phyloP scores from a whole-genome alignment of 768 basidiomycete genomes.

The Suillus hirtellus region DNA sequence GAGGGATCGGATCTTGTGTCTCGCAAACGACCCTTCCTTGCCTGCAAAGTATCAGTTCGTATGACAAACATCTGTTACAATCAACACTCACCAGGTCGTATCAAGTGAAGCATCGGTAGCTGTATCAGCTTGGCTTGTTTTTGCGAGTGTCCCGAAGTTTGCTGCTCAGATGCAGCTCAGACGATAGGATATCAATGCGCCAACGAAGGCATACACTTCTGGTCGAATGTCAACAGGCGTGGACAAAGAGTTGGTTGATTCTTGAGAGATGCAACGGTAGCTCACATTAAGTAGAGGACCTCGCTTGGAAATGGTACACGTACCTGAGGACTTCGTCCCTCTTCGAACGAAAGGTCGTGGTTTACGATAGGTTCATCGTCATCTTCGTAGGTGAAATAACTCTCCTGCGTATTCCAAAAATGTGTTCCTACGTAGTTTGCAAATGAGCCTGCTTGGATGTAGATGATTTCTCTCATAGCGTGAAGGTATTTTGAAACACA shows the following conservation, averaged over 20 bases:
- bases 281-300: not conserved
- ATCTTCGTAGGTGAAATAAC: constrained; percentile 56
- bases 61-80: not conserved
- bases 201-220: constrained; percentile 47
- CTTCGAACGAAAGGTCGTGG: constrained; percentile 65
- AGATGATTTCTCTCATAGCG: no score
- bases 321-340: constrained; percentile 54
- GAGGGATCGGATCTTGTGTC: constrained; percentile 51
- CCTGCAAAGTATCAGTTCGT: constrained; percentile 36
- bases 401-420: constrained; percentile 82
- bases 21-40: constrained; percentile 48
- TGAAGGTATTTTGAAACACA: no score
- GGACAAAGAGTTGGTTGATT: constrained; percentile 53
- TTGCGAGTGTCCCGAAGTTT: constrained; percentile 63
- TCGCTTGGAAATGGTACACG: constrained; percentile 18
- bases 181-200: constrained; percentile 2
- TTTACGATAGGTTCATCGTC: constrained; percentile 45
- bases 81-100: constrained; percentile 22
- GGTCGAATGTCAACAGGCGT: constrained; percentile 65
- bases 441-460: constrained; percentile 39
- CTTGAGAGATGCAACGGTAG: constrained; percentile 10
- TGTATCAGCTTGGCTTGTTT: constrained; percentile 25
- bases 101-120: constrained; percentile 31
- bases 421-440: constrained; percentile 75
- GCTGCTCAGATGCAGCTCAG: constrained; percentile 38